Evolutionary conservation across 2,329 filamentous ascomycete species (phyloP).

Genomic region (Nakataea oryzae): DNA sequence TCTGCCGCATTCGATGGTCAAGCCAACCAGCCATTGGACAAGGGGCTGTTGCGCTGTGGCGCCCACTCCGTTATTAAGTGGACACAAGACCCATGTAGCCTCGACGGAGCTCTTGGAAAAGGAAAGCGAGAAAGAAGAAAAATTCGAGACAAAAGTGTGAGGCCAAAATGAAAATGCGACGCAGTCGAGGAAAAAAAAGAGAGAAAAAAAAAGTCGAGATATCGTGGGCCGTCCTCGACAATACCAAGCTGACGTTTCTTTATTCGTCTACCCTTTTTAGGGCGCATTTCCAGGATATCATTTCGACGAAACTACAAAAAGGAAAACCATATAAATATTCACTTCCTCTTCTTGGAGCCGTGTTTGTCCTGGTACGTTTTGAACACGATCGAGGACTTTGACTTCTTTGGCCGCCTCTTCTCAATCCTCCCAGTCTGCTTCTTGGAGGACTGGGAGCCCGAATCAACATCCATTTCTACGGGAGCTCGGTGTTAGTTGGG

Average conservation of each 20-base stretch:
- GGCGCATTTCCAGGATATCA: not conserved
- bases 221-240: not conserved
- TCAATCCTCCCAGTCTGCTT: conserved; percentile 34
- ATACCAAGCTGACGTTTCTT: no score
- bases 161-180: not conserved
- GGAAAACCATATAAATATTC: not conserved
- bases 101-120: not conserved
- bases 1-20: not conserved
- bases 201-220: not conserved
- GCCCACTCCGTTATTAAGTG: not conserved
- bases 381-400: conserved; percentile 46
- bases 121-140: not conserved
- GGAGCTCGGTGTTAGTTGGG: not conserved
- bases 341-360: conserved; percentile 28
- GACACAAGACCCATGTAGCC: not conserved
- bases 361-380: conserved; percentile 44
- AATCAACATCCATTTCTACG: conserved; percentile 48
- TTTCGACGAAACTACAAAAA: not conserved
- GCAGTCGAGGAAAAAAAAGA: not conserved
- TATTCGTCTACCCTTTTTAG: no score
- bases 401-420: conserved; percentile 46
- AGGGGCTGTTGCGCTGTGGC: not conserved
- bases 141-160: not conserved
- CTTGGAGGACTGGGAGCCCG: conserved; percentile 18
- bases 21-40: not conserved